Evolutionary conservation across 768 basidiomycete genomes (phyloP).

Genomic region (Mycena olivaceomarginata): DNA sequence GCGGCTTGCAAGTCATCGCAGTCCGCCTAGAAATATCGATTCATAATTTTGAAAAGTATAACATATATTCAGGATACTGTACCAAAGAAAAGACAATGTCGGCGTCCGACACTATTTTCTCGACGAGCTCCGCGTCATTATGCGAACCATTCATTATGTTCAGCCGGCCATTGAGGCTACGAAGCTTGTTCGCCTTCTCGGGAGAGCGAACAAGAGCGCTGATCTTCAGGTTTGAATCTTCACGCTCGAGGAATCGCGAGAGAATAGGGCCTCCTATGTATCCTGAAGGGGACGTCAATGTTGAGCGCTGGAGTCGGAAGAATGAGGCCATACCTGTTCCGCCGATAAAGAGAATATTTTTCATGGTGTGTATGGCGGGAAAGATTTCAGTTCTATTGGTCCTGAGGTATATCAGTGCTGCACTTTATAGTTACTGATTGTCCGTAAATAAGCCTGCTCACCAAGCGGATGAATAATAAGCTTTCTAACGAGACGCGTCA

Average conservation of each 20-base stretch:
- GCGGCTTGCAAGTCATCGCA: slow-evolving; percentile 34
- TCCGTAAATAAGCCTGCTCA: slow-evolving; percentile 25
- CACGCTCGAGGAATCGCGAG: slow-evolving; percentile 18
- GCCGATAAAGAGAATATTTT: slow-evolving; percentile 34
- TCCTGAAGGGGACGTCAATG: slow-evolving; percentile 6
- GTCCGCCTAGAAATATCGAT: slow-evolving; percentile 18
- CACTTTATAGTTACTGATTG: neutral
- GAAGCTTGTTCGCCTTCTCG: slow-evolving; percentile 4
- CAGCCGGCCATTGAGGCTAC: neutral
- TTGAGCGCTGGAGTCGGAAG: neutral
- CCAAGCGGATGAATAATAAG: slow-evolving; percentile 22
- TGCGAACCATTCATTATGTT: slow-evolving; percentile 52
- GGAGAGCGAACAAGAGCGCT: slow-evolving; percentile 26
- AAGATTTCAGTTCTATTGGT: neutral
- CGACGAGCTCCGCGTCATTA: slow-evolving; percentile 51
- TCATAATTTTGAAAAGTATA: neutral
- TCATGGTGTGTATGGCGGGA: slow-evolving; percentile 10
- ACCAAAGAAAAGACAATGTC: slow-evolving; percentile 57
- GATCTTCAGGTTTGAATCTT: slow-evolving; percentile 8
- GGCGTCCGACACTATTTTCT: slow-evolving; percentile 49
- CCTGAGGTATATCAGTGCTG: neutral
- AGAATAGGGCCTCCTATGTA: slow-evolving; percentile 32
- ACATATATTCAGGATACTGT: neutral
- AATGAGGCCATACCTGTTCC: slow-evolving; percentile 20
- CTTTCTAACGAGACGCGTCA: neutral